Evolutionary conservation across 352 stramenopile genomes (phyloP).

Genomic region (Phytophthora constricta): DNA sequence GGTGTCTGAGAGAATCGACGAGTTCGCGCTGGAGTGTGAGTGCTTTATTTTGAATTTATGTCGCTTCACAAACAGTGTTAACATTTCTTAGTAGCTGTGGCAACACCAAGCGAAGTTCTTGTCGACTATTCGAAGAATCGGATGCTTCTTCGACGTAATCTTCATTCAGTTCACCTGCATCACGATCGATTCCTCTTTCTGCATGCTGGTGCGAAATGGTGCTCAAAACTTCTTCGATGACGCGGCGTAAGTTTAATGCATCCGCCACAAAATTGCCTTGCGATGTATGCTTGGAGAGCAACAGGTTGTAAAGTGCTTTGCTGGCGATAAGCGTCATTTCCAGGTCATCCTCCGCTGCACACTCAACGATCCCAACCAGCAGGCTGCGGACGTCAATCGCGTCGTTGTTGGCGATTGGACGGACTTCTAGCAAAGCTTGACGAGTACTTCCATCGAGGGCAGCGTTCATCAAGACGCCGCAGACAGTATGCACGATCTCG

Average conservation of each 20-base stretch:
- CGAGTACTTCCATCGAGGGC: constrained; percentile 59
- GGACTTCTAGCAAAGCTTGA: constrained; percentile 37
- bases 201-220: constrained; percentile 16
- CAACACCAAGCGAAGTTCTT: constrained; percentile 53
- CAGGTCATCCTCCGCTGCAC: constrained; percentile 62
- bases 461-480: constrained; percentile 87
- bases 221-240: constrained; percentile 40
- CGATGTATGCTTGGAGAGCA: constrained; percentile 38
- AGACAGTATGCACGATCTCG: constrained; percentile 83
- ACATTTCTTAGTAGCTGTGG: constrained; percentile 50
- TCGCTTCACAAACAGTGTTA: constrained; percentile 11
- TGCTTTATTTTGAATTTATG: constrained; percentile 32
- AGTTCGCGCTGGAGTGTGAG: too few relatives aligned
- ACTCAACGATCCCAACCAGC: constrained; percentile 63
- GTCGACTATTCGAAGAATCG: constrained; percentile 15
- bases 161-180: constrained; percentile 1
- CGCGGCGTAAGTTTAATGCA: constrained; percentile 25
- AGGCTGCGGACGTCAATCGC: constrained; percentile 46
- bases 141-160: constrained; percentile 17
- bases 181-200: background rate
- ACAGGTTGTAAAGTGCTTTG: constrained; percentile 88
- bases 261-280: constrained; percentile 3
- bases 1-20: too few relatives aligned
- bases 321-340: constrained; percentile 80
- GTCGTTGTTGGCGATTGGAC: constrained; percentile 25